Evolutionary conservation across 1,284 basidiomycete genomes (phyloP).

Genomic region (Cryptococcus deneoformans): DNA sequence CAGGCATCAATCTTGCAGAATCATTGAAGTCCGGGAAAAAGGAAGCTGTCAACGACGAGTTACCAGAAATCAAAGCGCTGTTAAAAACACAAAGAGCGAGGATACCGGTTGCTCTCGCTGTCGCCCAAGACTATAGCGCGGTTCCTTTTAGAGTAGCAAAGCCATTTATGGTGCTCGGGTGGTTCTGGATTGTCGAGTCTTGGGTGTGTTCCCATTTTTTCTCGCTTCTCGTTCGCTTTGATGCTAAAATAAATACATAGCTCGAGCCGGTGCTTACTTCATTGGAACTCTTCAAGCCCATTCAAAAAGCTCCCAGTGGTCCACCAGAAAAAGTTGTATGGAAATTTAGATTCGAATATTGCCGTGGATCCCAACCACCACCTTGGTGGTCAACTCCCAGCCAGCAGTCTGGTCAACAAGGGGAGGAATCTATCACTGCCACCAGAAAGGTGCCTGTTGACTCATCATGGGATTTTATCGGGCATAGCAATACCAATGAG

Average conservation of each 20-base stretch:
- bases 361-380: conserved; percentile 17
- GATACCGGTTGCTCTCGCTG: conserved; percentile 37
- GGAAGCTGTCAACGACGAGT: conserved; percentile 3
- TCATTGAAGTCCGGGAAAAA: conserved; percentile 3
- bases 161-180: conserved; percentile 42
- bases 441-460: neutral
- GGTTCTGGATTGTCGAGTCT: conserved; percentile 46
- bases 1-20: neutral
- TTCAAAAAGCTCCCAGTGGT: conserved; percentile 4
- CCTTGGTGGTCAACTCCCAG: conserved; percentile 37
- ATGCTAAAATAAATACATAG: conserved; percentile 6
- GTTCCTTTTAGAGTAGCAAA: conserved; percentile 39
- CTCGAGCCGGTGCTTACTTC: conserved; percentile 32
- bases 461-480: conserved; percentile 13
- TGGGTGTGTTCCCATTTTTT: conserved; percentile 28
- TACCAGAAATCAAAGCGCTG: conserved; percentile 33
- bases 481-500: conserved; percentile 12
- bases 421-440: neutral
- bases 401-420: neutral
- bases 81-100: conserved; percentile 36
- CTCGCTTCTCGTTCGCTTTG: neutral
- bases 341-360: conserved; percentile 47
- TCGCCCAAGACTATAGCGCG: conserved; percentile 33
- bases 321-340: conserved; percentile 26
- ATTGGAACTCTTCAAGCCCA: conserved; percentile 5